These are phyloP conservation scores for Akanthomyces dipterigenus DNA, from an alignment of 2,329 filamentous ascomycete species.

Conservation along the genomic window DNA sequence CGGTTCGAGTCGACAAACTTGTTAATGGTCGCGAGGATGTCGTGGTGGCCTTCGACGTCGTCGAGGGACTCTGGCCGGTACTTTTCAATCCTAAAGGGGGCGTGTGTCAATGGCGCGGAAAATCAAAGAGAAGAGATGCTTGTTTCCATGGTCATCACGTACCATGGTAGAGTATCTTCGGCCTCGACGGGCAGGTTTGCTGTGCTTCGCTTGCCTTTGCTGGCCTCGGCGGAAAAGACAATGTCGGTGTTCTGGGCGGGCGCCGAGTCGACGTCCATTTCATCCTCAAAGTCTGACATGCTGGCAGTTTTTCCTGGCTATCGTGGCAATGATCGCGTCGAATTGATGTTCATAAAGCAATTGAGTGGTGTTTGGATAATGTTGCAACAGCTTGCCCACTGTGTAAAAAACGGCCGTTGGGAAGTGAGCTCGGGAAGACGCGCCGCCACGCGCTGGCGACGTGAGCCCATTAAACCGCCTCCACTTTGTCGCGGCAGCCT, in stretches of 20 bases:
- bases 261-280: constrained; percentile 52
- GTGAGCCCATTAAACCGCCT: constrained; percentile 8
- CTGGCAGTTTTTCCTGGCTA: background rate
- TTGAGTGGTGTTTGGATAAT: background rate
- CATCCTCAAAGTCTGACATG: constrained; percentile 54
- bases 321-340: background rate
- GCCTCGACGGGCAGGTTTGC: constrained; percentile 92
- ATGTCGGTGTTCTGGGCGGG: constrained; percentile 41
- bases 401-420: background rate
- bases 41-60: constrained; percentile 93
- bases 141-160: constrained; percentile 16
- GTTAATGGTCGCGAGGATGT: constrained; percentile 96
- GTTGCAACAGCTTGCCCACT: background rate
- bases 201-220: constrained; percentile 85
- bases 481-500: background rate
- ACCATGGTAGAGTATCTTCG: constrained; percentile 93
- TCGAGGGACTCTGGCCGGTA: constrained; percentile 83
- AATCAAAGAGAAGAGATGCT: too few relatives aligned
- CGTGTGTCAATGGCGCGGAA: background rate
- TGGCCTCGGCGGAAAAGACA: constrained; percentile 67
- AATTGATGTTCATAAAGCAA: background rate
- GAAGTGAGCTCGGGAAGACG: constrained; percentile 7
- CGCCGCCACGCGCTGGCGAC: background rate
- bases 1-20: constrained; percentile 93
- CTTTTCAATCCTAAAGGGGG: constrained; percentile 73